Percentiles rank a stretch among this genome's conserved stretches.
Evolutionary conservation across 495 filamentous ascomycete species (phyloP).

Genomic region (Cercophora sp.): DNA sequence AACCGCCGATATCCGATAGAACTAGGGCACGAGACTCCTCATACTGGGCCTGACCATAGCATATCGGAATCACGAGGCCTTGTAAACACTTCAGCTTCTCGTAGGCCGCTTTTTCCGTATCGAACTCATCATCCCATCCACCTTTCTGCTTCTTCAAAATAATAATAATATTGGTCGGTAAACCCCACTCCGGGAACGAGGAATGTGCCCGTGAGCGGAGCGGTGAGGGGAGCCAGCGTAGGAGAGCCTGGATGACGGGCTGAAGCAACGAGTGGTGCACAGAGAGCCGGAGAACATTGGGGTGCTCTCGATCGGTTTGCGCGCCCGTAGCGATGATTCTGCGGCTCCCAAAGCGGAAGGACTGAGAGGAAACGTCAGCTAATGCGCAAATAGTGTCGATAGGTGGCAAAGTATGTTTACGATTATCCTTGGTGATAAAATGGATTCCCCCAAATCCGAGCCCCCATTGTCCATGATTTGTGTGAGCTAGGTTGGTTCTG

Average conservation of each 20-base stretch:
- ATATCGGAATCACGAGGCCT: conserved; percentile 12
- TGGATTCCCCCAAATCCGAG: conserved; percentile 5
- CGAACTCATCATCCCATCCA: conserved; percentile 15
- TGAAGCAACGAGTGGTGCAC: conserved; percentile 7
- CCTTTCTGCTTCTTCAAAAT: conserved; percentile 12
- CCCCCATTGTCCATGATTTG: conserved; percentile 4
- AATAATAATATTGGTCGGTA: conserved; percentile 10
- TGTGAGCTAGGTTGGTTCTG: neutral
- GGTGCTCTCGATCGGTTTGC: conserved; percentile 13
- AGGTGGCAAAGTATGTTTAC: conserved; percentile 3
- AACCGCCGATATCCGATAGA: conserved; percentile 11
- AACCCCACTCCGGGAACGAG: conserved; percentile 10
- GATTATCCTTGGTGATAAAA: conserved; percentile 7
- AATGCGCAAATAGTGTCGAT: conserved; percentile 4
- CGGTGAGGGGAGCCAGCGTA: conserved; percentile 8
- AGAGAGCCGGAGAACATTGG: conserved; percentile 10
- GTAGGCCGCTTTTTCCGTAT: conserved; percentile 11
- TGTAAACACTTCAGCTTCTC: conserved; percentile 9
- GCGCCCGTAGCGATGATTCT: conserved; percentile 7
- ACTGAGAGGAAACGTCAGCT: conserved; percentile 3
- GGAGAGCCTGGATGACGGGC: conserved; percentile 6
- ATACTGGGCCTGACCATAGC: conserved; percentile 7
- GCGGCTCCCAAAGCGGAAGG: conserved; percentile 9
- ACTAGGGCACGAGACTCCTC: conserved; percentile 6
- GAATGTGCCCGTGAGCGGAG: neutral